Evolutionary conservation across 1,284 basidiomycete species (phyloP), one percentile per base, ranked within the genome.

Genomic region (Singerocomus inundabilis): DNA sequence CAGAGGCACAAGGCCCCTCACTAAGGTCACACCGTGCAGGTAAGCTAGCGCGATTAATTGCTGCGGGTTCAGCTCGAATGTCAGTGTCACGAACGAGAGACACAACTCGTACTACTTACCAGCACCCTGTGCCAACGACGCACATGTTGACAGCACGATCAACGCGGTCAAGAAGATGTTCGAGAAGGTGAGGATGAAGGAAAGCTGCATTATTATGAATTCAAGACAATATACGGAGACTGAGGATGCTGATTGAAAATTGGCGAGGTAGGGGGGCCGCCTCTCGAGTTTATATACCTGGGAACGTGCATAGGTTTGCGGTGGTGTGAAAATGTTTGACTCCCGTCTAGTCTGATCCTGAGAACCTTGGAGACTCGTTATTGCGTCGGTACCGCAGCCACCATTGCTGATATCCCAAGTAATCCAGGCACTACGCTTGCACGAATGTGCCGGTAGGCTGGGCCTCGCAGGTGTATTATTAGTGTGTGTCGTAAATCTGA

Each of bases 201-300:
- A 28, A 10, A 42, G 39, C 12, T 44, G 42, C 55, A 58, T 58
- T 5, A 15, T 21, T 25, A 13, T 15, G n/a, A 29, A 6, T 38
- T 36, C 13, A 15, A 12, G 15, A 31, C 0, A 32, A 39, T 18
- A 10, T n/a, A 16, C 7, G 12, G n/a, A 25, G 40, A 25, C 21
- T 37, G 16, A 28, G 30, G 34, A 8, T 42, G n/a, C n/a, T 18
- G 7, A 37, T 6, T 39, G 18, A 31, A 28, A 39, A 31, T 0
- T 26, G 31, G 4, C 6, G 12, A 26, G n/a, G 37, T 33, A 35
- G n/a, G 42, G 54, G 18, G 28, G 50, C 13, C 15, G 13, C 13
- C 24, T 16, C 33, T 34, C 6, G n/a, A 18, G 25, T 38, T 55
- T 58, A 58, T 38, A 58, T 44, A 9, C n/a, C 32, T 36, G 6